phyloP scores from a whole-genome alignment of 2,329 filamentous ascomycete genomes.

The Paraphaeosphaeria sporulosa region DNA sequence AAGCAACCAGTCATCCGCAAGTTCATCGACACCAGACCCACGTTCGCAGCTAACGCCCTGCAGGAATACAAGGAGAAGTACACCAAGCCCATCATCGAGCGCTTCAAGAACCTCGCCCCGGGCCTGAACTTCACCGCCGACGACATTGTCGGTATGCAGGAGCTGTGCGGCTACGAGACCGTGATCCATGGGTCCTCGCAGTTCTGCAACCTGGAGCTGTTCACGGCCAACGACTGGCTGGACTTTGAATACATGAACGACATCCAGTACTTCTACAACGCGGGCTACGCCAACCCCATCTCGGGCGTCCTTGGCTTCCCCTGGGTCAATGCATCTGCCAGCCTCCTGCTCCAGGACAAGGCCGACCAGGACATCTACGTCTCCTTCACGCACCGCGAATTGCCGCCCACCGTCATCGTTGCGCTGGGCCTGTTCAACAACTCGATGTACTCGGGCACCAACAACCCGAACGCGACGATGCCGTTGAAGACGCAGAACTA shows the following conservation, averaged over 20 bases:
- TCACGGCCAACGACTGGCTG: conserved; percentile 70
- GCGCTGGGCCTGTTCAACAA: conserved; percentile 76
- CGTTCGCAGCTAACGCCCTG: conserved; percentile 8
- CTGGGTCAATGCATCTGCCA: conserved; percentile 70
- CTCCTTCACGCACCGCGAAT: conserved; percentile 73
- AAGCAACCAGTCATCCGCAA: conserved; percentile 60
- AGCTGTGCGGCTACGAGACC: conserved; percentile 71
- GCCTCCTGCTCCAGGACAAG: conserved; percentile 56
- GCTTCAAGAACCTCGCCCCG: conserved; percentile 61
- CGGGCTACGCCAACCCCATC: conserved; percentile 67
- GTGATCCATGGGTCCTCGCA: conserved; percentile 68
- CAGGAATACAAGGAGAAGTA: conserved; percentile 62
- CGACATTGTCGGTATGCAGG: conserved; percentile 71
- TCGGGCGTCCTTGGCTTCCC: conserved; percentile 68
- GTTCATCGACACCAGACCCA: conserved; percentile 7
- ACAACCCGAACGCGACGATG: conserved; percentile 69
- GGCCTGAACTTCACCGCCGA: conserved; percentile 69
- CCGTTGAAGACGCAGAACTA: conserved; percentile 69
- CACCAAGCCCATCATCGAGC: conserved; percentile 66
- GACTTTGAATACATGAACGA: conserved; percentile 71
- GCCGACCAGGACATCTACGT: conserved; percentile 68
- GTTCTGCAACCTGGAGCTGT: conserved; percentile 67
- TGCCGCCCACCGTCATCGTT: conserved; percentile 71
- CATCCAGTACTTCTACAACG: conserved; percentile 70
- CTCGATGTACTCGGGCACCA: conserved; percentile 61